Base-by-base conservation (phyloP, 1,284 basidiomycete genomes). In the Mrakiaceae sp. region DNA sequence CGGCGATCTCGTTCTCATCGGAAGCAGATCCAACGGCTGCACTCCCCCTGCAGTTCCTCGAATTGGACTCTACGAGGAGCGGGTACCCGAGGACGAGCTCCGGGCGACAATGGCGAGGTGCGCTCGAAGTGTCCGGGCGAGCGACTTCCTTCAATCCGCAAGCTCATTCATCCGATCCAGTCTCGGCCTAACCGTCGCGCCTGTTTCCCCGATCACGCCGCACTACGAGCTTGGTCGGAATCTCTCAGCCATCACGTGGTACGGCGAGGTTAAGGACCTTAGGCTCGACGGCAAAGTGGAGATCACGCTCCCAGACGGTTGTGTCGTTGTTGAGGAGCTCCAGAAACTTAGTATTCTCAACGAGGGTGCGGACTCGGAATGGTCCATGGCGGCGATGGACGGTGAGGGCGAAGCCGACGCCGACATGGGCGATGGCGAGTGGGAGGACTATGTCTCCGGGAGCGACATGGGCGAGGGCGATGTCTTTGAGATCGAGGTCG, bases 1-100 rank as follows among this genome's bases (percentile, higher is more conserved):
- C 39, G 89, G 90, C 10, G 89, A 94, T 71, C 83, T 85, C 66
- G 90, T 96, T 14, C 85, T 97, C 69, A 80, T 93, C 63, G 72
- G 72, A 51, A 57, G 6, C 47, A 42, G 66, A 1, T 66, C 73
- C 63, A 75, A 75, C 58, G 71, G 68, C 11, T 66, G 70, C 5
- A 54, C 67, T 0, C 51, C 67, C 1, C 75, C 75, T 5, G 70
- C 72, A 48, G 73, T 76, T 0, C 73, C 74, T 4, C 49, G 68
- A 2, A 68, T 76, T 1, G 75, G 75, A 7, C 69, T 70, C 55
- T 66, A 69, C 16, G 49, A 58, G 55, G 55, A 57, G 42, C 55
- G 46, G 55, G 5, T 57, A 7, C 42, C 43, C 12, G 55, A 57
- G 55, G 27, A n/a, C 2, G 55, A 57, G 55, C 55, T 57, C 12